phyloP scores from a whole-genome alignment of 2,329 filamentous ascomycete genomes.

The Penicillium sp. region DNA sequence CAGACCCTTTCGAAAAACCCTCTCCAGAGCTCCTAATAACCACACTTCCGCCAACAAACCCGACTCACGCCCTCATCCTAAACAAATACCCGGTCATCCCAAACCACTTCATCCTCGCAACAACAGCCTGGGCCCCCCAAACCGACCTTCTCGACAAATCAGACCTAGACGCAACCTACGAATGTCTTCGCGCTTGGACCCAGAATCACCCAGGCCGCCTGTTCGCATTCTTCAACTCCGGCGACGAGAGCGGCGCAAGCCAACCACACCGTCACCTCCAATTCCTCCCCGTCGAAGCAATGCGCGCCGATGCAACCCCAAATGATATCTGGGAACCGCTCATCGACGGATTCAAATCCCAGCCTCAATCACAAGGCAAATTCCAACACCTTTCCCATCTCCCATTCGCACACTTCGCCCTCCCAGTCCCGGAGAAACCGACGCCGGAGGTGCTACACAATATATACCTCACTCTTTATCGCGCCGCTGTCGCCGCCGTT shows the following conservation, averaged over 20 bases:
- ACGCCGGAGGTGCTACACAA: constrained; percentile 35
- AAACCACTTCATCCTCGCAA: constrained; percentile 51
- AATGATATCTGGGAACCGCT: constrained; percentile 46
- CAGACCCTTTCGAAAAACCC: constrained; percentile 47
- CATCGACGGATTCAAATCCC: constrained; percentile 40
- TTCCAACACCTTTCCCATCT: constrained; percentile 33
- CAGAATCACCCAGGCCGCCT: constrained; percentile 21
- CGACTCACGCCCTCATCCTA: constrained; percentile 43
- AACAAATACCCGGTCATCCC: constrained; percentile 51
- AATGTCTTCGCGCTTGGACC: constrained; percentile 43
- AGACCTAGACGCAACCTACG: constrained; percentile 43
- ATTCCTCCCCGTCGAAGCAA: constrained; percentile 48
- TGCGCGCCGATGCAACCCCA: constrained; percentile 33
- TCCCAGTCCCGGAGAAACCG: constrained; percentile 41
- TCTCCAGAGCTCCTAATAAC: constrained; percentile 43
- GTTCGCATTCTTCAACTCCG: constrained; percentile 52
- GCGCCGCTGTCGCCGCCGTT: constrained; percentile 34
- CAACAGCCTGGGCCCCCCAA: constrained; percentile 43
- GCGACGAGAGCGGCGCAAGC: constrained; percentile 48
- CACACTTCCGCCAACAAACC: constrained; percentile 34
- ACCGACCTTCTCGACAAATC: constrained; percentile 44
- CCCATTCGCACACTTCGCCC: constrained; percentile 53
- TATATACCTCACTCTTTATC: constrained; percentile 45
- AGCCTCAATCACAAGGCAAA: constrained; percentile 14
- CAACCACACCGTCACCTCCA: constrained; percentile 50